Evolutionary conservation across 2,329 filamentous ascomycete genomes (phyloP).

Genomic region (Fusarium sulawesiense): DNA sequence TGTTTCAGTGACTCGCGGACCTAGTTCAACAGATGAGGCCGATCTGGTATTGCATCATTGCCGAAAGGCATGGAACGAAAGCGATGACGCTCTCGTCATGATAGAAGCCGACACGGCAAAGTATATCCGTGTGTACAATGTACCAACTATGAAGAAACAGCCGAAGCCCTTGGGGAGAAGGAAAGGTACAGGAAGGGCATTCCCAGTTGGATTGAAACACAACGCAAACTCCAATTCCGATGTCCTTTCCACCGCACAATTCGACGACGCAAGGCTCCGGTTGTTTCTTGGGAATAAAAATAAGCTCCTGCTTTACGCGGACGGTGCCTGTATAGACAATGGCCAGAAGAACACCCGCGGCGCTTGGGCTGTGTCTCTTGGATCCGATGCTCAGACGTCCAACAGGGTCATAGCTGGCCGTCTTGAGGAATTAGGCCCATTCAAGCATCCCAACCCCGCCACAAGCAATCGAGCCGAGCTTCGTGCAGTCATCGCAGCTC

Average conservation of each 20-base stretch:
- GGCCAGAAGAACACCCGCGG: no score
- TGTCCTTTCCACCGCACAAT: fast-evolving
- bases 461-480: background rate
- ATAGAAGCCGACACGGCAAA: background rate
- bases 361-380: background rate
- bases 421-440: background rate
- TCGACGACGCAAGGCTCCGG: no score
- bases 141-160: fast-evolving
- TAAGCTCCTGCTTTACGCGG: background rate
- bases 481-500: background rate
- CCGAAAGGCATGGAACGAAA: background rate
- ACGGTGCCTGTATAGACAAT: no score
- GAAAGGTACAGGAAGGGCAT: background rate
- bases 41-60: background rate
- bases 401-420: no score
- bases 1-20: background rate
- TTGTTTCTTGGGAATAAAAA: no score
- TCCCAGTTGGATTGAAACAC: background rate
- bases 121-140: background rate
- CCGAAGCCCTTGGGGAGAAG: background rate
- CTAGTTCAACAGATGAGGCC: background rate
- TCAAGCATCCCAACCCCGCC: background rate
- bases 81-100: background rate
- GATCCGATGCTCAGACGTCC: fast-evolving
- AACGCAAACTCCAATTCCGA: background rate